A percentile compares a stretch with the other conserved stretches of the same genome.
These are phyloP conservation scores for Marasmius oreades DNA, from an alignment of 1,284 basidiomycete species.

Conservation along the genomic window DNA sequence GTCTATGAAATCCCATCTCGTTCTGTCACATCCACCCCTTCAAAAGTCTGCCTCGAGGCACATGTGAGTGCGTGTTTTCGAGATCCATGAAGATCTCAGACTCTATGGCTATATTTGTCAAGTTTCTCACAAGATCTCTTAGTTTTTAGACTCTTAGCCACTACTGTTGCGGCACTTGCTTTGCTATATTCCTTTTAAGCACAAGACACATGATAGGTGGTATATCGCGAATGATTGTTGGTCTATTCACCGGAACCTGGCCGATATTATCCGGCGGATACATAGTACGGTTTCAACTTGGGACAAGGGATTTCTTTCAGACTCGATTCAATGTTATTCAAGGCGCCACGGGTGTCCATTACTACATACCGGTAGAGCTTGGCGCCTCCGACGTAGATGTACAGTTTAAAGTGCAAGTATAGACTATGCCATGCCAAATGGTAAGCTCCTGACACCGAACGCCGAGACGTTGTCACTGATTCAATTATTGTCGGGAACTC, in stretches of 20 bases:
- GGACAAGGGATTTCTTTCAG: background rate
- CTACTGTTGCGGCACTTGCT: background rate
- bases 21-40: background rate
- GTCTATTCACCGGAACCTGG: background rate
- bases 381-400: background rate
- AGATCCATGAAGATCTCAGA: background rate
- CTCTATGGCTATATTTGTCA: background rate
- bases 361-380: background rate
- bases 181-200: background rate
- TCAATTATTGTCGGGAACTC: background rate
- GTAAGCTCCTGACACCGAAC: slow-evolving; percentile 3
- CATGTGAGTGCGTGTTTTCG: background rate
- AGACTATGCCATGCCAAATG: slow-evolving; percentile 4
- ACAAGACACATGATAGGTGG: background rate
- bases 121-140: background rate
- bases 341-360: background rate
- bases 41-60: background rate
- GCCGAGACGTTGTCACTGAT: slow-evolving; percentile 3
- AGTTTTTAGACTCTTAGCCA: background rate
- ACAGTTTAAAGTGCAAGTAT: background rate
- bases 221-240: background rate
- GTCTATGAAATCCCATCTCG: background rate
- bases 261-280: background rate
- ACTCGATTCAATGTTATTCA: background rate
- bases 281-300: background rate